Conservation (phyloP, 306 rosid species). For the Cercis canadensis region DNA sequence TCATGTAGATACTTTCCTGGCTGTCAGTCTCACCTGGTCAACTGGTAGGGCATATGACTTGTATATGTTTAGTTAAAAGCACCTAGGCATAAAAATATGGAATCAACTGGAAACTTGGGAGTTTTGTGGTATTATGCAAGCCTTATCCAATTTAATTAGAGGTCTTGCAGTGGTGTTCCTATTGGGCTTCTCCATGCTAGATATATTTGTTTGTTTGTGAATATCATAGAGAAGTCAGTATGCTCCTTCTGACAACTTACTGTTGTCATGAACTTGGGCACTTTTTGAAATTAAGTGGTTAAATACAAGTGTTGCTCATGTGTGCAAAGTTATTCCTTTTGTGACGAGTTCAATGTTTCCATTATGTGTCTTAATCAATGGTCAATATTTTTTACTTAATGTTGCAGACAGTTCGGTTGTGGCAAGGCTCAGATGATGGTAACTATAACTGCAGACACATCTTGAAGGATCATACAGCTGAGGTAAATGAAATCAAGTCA, state of each 20-base stretch:
- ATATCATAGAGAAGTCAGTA: not conserved
- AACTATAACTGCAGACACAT: constrained; percentile 75
- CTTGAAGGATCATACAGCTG: constrained; percentile 87
- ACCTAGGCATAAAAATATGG: not conserved
- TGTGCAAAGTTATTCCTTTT: not conserved
- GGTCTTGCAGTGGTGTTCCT: not conserved
- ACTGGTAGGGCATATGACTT: constrained; percentile 3
- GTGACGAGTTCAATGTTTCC: not conserved
- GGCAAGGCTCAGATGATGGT: constrained; percentile 91
- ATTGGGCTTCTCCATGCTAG: constrained; percentile 1
- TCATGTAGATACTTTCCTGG: not conserved
- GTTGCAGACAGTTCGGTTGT: constrained; percentile 88
- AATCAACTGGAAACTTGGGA: constrained; percentile 14
- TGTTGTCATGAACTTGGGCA: not conserved
- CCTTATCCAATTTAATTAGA: constrained; percentile 19
- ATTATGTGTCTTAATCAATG: not conserved
- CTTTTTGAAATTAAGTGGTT: not conserved
- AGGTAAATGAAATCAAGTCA: constrained; percentile 54
- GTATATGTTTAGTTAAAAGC: not conserved
- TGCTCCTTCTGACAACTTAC: not conserved
- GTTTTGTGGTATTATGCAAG: constrained; percentile 9
- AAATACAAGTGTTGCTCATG: not conserved
- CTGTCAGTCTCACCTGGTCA: not conserved
- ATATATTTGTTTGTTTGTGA: not conserved
- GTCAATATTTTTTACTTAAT: constrained; percentile 20